Percentiles rank a stretch among this genome's conserved stretches.
Evolutionary conservation across 2,329 filamentous ascomycete genomes (phyloP).

Genomic region (Triangularia setosa): DNA sequence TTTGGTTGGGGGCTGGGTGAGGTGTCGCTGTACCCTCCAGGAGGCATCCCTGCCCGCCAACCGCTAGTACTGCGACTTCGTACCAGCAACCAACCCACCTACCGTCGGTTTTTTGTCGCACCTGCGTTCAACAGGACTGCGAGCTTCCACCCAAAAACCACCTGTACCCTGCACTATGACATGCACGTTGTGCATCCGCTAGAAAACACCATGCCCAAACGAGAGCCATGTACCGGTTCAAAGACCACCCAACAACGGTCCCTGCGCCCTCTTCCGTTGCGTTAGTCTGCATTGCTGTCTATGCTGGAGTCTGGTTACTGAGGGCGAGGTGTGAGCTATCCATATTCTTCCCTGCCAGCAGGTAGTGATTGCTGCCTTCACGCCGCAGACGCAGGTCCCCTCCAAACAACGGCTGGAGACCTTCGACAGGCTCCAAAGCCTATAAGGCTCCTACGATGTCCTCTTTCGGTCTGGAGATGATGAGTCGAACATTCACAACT

Average conservation of each 20-base stretch:
- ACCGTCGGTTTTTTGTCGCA: slow-evolving; percentile 10
- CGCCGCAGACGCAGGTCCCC: slow-evolving; percentile 24
- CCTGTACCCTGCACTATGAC: not conserved
- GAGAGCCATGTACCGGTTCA: slow-evolving; percentile 13
- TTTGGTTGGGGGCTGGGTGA: slow-evolving; percentile 2
- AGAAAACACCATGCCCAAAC: slow-evolving; percentile 16
- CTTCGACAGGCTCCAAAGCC: slow-evolving; percentile 34
- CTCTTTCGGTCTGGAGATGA: slow-evolving; percentile 31
- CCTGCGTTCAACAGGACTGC: slow-evolving; percentile 13
- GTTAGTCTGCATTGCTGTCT: slow-evolving; percentile 18
- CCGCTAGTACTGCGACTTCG: slow-evolving; percentile 3
- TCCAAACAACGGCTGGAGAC: slow-evolving; percentile 27
- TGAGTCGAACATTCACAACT: slow-evolving; percentile 24
- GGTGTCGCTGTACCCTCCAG: not conserved
- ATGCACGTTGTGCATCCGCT: slow-evolving; percentile 20
- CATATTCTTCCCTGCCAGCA: slow-evolving; percentile 12
- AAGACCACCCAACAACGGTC: slow-evolving; percentile 6
- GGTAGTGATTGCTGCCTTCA: slow-evolving; percentile 26
- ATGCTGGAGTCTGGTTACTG: slow-evolving; percentile 21
- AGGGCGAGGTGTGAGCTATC: slow-evolving; percentile 13
- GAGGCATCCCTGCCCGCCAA: not conserved
- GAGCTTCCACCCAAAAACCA: not conserved
- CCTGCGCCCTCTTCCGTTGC: slow-evolving; percentile 25
- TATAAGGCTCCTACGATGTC: slow-evolving; percentile 54
- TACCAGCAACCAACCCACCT: slow-evolving; percentile 3